A percentile compares a stretch with the other conserved stretches of the same genome.
phyloP scores from a whole-genome alignment of 805 yeast genomes.

The Candida ascalaphidarum region DNA sequence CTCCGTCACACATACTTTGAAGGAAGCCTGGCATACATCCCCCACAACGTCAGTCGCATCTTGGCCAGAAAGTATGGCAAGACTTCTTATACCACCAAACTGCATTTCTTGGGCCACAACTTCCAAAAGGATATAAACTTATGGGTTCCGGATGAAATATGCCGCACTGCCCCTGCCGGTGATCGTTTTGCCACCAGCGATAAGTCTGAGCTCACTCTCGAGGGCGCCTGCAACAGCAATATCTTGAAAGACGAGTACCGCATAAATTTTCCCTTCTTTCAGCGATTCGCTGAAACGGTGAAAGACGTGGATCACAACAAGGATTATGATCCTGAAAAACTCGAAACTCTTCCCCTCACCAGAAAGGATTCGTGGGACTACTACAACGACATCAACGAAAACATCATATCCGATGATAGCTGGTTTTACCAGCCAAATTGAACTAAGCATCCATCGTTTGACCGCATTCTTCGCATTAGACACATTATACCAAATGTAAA shows the following conservation, averaged over 20 bases:
- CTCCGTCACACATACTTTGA: conserved; percentile 28
- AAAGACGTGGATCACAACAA: conserved; percentile 14
- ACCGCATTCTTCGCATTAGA: no score
- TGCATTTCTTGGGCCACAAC: conserved; percentile 20
- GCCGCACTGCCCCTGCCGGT: conserved; percentile 20
- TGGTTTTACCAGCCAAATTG: no score
- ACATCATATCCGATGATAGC: no score
- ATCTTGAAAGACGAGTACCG: conserved; percentile 30
- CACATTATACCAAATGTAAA: no score
- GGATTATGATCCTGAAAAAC: conserved; percentile 12
- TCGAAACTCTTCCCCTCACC: conserved; percentile 29
- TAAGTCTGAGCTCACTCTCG: conserved; percentile 16
- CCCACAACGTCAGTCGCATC: conserved; percentile 22
- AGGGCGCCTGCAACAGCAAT: conserved; percentile 31
- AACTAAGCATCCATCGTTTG: no score
- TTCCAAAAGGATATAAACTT: conserved; percentile 34
- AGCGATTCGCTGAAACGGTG: conserved; percentile 15
- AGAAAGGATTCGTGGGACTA: conserved; percentile 19
- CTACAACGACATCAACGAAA: no score
- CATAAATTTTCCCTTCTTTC: conserved; percentile 14
- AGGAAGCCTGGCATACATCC: conserved; percentile 27
- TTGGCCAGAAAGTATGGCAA: conserved; percentile 23
- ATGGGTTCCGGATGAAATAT: conserved; percentile 39
- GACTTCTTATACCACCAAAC: conserved; percentile 18
- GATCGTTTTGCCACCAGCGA: conserved; percentile 6